These are phyloP conservation scores for Suillus fuscotomentosus DNA, from an alignment of 768 basidiomycete genomes.

Conservation along the genomic window DNA sequence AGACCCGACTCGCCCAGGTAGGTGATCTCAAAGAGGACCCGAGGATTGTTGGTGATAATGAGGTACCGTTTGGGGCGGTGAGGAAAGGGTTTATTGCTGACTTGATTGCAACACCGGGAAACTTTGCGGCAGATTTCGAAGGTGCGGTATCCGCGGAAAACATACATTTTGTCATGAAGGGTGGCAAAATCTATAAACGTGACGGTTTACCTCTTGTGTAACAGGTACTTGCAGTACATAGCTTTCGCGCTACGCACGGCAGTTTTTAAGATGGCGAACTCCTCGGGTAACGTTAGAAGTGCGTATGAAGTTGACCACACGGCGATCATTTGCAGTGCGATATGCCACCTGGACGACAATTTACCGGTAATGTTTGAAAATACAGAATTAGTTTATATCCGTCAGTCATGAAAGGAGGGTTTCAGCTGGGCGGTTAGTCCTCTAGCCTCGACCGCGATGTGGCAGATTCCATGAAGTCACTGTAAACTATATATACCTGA, in stretches of 20 bases:
- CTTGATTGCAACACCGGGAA: conserved; percentile 37
- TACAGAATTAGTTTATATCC: neutral
- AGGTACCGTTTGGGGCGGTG: conserved; percentile 55
- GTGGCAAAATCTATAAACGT: conserved; percentile 44
- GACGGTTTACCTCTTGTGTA: conserved; percentile 27
- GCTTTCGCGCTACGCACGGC: neutral
- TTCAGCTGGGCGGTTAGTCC: neutral
- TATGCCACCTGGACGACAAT: neutral
- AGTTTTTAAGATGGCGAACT: neutral
- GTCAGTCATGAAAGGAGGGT: neutral
- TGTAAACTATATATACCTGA: too few species aligned
- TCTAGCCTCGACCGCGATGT: too few species aligned
- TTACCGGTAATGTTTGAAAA: neutral
- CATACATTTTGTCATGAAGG: conserved; percentile 60
- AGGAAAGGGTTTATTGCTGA: conserved; percentile 56
- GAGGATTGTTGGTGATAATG: conserved; percentile 42
- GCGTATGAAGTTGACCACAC: neutral
- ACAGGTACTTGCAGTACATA: neutral
- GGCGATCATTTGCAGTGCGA: neutral
- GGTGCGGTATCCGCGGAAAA: conserved; percentile 44
- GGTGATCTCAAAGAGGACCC: conserved; percentile 25
- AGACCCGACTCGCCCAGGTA: conserved; percentile 24
- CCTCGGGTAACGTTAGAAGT: neutral
- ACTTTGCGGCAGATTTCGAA: conserved; percentile 38
- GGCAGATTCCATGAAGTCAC: neutral